Percentiles rank a stretch among this genome's conserved stretches.
Conservation (phyloP, 805 yeast species). For the Ogataea philodendri region DNA sequence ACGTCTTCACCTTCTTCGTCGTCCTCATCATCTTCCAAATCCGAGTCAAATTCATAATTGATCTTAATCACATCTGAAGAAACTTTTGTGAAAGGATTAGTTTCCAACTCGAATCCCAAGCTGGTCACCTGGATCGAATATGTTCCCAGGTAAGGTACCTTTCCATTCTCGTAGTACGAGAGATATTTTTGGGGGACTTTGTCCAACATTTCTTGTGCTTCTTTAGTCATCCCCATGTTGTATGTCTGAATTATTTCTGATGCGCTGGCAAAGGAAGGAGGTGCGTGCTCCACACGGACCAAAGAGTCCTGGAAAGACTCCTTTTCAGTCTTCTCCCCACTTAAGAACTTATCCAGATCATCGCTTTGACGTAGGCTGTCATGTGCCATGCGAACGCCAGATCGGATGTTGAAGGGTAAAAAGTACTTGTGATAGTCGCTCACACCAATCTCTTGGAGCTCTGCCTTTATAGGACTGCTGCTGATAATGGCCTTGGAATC, state of each 20-base stretch:
- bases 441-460: conserved; percentile 1
- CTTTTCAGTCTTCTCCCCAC: conserved; percentile 12
- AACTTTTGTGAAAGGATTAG: conserved; percentile 25
- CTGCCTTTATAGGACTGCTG: conserved; percentile 6
- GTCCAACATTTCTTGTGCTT: conserved; percentile 35
- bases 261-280: conserved; percentile 19
- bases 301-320: conserved; percentile 17
- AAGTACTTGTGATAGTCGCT: conserved; percentile 28
- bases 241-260: conserved; percentile 32
- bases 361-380: conserved; percentile 5
- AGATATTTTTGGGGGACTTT: conserved; percentile 36
- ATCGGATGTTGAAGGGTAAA: conserved; percentile 30
- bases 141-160: conserved; percentile 37
- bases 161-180: conserved; percentile 40
- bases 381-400: conserved; percentile 22
- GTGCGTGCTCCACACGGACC: neutral
- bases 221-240: conserved; percentile 32
- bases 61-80: conserved; percentile 30
- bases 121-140: conserved; percentile 26
- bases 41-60: conserved; percentile 37
- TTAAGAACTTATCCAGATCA: conserved; percentile 17
- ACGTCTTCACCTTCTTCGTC: conserved; percentile 57
- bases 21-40: conserved; percentile 42
- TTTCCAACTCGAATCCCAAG: conserved; percentile 28
- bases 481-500: conserved; percentile 1